Evolutionary conservation across 257 asterid species (phyloP).

Genomic region (Solanum chilense): DNA sequence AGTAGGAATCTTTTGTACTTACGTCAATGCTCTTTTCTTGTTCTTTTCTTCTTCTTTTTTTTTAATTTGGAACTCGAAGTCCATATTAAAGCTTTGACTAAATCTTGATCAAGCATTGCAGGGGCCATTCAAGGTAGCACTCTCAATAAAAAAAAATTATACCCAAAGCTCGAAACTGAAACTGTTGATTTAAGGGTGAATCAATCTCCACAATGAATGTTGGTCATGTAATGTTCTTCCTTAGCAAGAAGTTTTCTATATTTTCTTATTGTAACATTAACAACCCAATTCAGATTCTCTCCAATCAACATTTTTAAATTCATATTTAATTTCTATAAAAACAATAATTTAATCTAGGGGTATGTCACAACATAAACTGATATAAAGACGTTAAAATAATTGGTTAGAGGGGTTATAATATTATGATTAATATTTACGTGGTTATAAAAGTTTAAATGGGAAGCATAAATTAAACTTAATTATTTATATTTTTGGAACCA

Average conservation of each 20-base stretch:
- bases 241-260: neutral
- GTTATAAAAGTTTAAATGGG: too few relatives aligned
- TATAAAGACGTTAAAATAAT: neutral
- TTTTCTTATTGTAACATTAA: neutral
- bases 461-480: too few relatives aligned
- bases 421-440: neutral
- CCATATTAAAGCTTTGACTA: rapidly evolving
- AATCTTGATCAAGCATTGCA: neutral
- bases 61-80: rapidly evolving
- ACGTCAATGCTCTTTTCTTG: neutral
- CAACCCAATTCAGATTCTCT: neutral
- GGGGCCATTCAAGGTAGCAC: neutral
- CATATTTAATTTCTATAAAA: neutral
- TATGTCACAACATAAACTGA: neutral
- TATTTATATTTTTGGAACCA: neutral
- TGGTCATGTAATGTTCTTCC: neutral
- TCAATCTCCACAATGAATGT: too few relatives aligned
- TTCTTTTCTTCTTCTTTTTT: too few relatives aligned
- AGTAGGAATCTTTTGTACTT: neutral
- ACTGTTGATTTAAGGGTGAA: too few relatives aligned
- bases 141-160: too few relatives aligned
- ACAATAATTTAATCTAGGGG: neutral
- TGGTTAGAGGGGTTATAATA: neutral
- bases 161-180: neutral
- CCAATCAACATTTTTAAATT: neutral